Conservation (phyloP, 2,329 filamentous ascomycete species). For the Colletotrichum incanum region DNA sequence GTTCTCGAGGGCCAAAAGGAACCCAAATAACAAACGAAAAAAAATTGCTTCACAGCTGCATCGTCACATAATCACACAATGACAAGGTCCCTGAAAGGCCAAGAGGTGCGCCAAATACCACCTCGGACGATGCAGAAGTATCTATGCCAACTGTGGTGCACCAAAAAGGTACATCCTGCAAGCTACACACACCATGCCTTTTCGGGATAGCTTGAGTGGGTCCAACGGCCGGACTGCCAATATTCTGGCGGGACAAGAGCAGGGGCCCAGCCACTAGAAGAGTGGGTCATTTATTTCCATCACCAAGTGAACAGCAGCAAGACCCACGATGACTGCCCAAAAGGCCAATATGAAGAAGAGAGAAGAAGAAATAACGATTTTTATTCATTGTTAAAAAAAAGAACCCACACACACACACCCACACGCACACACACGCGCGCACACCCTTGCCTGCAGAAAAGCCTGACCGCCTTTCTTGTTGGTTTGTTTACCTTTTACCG, state of each 20-base stretch:
- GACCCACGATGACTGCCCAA: constrained; percentile 30
- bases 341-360: constrained; percentile 1
- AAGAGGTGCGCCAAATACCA: background rate
- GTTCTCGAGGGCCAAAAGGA: constrained; percentile 4
- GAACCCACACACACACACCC: constrained; percentile 3
- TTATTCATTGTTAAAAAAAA: background rate
- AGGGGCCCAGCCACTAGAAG: constrained; percentile 33
- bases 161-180: background rate
- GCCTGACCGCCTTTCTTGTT: constrained; percentile 35
- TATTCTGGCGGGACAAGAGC: constrained; percentile 13
- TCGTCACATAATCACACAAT: background rate
- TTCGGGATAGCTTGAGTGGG: background rate
- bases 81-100: constrained; percentile 24
- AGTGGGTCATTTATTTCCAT: constrained; percentile 39
- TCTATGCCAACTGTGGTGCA: background rate
- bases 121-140: constrained; percentile 12
- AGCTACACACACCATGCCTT: background rate
- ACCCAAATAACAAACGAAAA: background rate
- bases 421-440: too few relatives aligned
- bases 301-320: constrained; percentile 39
- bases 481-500: constrained; percentile 24
- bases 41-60: background rate
- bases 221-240: constrained; percentile 12
- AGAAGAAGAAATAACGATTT: background rate
- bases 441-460: constrained; percentile 22